Conservation (phyloP, 2,329 filamentous ascomycete genomes). For the Ceratocystis papillata region DNA sequence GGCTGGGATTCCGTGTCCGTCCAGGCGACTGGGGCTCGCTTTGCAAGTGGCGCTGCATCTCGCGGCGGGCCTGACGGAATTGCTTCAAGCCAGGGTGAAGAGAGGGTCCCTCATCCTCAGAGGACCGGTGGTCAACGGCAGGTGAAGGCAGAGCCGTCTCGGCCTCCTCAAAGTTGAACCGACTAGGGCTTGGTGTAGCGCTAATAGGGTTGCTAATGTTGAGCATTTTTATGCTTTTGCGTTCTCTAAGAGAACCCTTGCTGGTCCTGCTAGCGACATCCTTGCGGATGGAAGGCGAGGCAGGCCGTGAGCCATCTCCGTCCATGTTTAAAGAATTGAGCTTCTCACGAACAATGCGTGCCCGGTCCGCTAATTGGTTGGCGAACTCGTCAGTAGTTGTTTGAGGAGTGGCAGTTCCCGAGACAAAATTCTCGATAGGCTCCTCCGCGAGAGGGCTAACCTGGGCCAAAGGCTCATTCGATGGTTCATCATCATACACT, state of each 20-base stretch:
- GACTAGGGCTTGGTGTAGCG: constrained; percentile 33
- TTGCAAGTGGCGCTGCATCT: constrained; percentile 40
- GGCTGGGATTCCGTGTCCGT: constrained; percentile 38
- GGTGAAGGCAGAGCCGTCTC: constrained; percentile 19
- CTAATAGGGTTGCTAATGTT: constrained; percentile 40
- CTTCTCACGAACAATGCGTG: constrained; percentile 61
- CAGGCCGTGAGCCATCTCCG: constrained; percentile 36
- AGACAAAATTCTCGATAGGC: constrained; percentile 27
- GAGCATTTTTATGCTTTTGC: constrained; percentile 52
- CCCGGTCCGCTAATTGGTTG: constrained; percentile 58
- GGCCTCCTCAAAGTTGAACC: constrained; percentile 29
- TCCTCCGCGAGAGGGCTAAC: constrained; percentile 32
- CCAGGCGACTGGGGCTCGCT: constrained; percentile 43
- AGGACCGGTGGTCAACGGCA: constrained; percentile 28
- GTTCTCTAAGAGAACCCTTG: constrained; percentile 50
- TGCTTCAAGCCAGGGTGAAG: constrained; percentile 44
- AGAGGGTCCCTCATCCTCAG: constrained; percentile 33
- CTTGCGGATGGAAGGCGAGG: constrained; percentile 30
- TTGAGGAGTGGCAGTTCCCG: neutral
- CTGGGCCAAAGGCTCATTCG: constrained; percentile 29
- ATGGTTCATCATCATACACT: constrained; percentile 48
- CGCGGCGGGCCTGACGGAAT: constrained; percentile 47
- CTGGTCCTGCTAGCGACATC: constrained; percentile 55
- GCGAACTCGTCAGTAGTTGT: constrained; percentile 52
- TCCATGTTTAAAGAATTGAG: constrained; percentile 55